Evolutionary conservation across 768 basidiomycete species (phyloP).

Genomic region (Auricularia auricula-judae): DNA sequence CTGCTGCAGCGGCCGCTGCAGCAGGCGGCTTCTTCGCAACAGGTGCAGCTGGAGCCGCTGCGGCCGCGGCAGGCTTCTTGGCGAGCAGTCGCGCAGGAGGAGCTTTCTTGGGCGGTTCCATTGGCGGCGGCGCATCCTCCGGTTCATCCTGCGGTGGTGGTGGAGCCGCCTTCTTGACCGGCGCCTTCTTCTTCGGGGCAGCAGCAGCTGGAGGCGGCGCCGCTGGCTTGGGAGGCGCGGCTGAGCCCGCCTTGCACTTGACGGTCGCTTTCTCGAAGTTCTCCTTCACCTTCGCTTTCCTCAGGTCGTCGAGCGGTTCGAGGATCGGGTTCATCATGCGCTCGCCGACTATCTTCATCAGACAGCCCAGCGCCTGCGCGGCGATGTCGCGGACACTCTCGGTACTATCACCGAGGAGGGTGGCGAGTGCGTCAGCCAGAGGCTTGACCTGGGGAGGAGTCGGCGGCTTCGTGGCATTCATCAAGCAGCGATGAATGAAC

Average conservation of each 20-base stretch:
- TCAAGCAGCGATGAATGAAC: conserved; percentile 71
- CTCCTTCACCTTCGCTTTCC: conserved; percentile 89
- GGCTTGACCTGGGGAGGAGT: conserved; percentile 69
- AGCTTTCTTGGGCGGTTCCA: neutral
- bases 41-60: conserved; percentile 13
- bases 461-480: conserved; percentile 58
- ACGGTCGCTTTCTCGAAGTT: conserved; percentile 87
- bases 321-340: conserved; percentile 77
- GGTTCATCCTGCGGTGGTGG: conserved; percentile 8
- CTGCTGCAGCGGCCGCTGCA: conserved; percentile 25
- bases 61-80: conserved; percentile 20
- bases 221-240: conserved; percentile 33
- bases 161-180: conserved; percentile 7
- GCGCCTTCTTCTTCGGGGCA: conserved; percentile 28
- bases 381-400: conserved; percentile 86
- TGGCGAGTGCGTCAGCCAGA: conserved; percentile 63
- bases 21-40: conserved; percentile 33
- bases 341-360: conserved; percentile 98
- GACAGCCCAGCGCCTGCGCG: conserved; percentile 74
- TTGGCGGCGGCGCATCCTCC: neutral
- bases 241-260: conserved; percentile 64
- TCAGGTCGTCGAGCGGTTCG: conserved; percentile 75
- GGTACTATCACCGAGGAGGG: conserved; percentile 74
- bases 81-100: conserved; percentile 3
- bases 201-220: conserved; percentile 17